Percentiles rank a stretch among this genome's conserved stretches.
Evolutionary conservation across 805 yeast genomes (phyloP).

Genomic region (Yamadazyma nakazawae): DNA sequence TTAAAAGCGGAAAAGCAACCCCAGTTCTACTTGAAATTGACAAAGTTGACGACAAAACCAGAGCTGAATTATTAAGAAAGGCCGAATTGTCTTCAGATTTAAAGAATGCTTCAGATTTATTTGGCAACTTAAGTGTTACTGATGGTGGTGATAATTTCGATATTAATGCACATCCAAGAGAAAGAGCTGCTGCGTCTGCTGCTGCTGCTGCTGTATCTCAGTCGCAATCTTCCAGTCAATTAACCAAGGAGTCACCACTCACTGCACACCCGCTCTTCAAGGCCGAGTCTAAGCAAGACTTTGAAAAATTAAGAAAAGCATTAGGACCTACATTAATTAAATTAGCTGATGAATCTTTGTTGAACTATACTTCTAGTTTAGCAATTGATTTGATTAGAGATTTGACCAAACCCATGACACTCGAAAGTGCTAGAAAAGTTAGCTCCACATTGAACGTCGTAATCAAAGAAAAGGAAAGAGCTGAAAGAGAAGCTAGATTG

Average conservation of each 20-base stretch:
- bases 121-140: slow-evolving; percentile 63
- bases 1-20: slow-evolving; percentile 24
- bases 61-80: slow-evolving; percentile 67
- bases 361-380: slow-evolving; percentile 70
- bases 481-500: slow-evolving; percentile 84
- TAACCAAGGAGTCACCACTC: slow-evolving; percentile 62
- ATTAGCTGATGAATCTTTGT: slow-evolving; percentile 52
- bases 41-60: slow-evolving; percentile 67
- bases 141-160: slow-evolving; percentile 28
- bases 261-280: slow-evolving; percentile 78
- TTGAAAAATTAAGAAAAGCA: slow-evolving; percentile 46
- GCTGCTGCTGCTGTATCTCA: slow-evolving; percentile 28
- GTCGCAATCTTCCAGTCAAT: slow-evolving; percentile 25
- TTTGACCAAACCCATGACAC: slow-evolving; percentile 71
- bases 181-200: slow-evolving; percentile 37
- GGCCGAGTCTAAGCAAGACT: slow-evolving; percentile 74
- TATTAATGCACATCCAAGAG: slow-evolving; percentile 51
- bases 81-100: slow-evolving; percentile 85
- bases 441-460: slow-evolving; percentile 78
- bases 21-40: slow-evolving; percentile 54
- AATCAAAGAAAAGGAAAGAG: slow-evolving; percentile 80
- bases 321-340: slow-evolving; percentile 22
- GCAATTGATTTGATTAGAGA: slow-evolving; percentile 87
- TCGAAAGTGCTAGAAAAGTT: slow-evolving; percentile 83
- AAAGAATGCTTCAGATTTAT: slow-evolving; percentile 88